A percentile compares a stretch with the other conserved stretches of the same genome.
These are phyloP conservation scores for Tuber indicum DNA, from an alignment of 495 filamentous ascomycete species.

Conservation along the genomic window DNA sequence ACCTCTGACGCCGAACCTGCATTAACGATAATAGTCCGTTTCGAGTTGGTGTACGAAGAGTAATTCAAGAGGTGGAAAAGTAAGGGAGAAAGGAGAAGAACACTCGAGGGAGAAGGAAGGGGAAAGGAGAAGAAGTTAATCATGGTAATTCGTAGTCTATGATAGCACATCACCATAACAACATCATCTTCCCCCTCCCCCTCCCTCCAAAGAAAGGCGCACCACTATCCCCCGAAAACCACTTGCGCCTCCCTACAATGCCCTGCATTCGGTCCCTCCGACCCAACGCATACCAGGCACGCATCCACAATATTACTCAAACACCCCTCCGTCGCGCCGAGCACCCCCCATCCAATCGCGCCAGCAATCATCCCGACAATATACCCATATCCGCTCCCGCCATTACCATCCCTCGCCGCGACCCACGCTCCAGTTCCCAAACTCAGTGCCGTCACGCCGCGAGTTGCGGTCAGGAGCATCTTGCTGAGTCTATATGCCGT, in stretches of 20 bases:
- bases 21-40: not conserved
- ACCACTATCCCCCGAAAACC: conserved; percentile 47
- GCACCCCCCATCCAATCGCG: conserved; percentile 87
- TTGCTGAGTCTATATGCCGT: conserved; percentile 80
- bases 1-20: conserved; percentile 8
- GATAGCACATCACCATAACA: conserved; percentile 5
- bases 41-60: conserved; percentile 16
- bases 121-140: conserved; percentile 1
- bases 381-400: conserved; percentile 91
- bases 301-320: conserved; percentile 89
- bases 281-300: conserved; percentile 86
- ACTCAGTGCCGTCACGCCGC: conserved; percentile 79
- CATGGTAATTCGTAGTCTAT: conserved; percentile 6
- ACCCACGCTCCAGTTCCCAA: conserved; percentile 97
- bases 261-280: conserved; percentile 57
- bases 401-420: conserved; percentile 63
- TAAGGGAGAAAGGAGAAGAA: conserved; percentile 20
- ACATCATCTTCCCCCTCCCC: not conserved
- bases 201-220: not conserved
- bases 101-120: conserved; percentile 11
- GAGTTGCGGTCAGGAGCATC: conserved; percentile 79
- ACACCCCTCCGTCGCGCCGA: conserved; percentile 93
- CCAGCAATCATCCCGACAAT: conserved; percentile 85
- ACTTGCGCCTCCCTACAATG: conserved; percentile 59
- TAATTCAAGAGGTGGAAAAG: conserved; percentile 2